Base-by-base conservation (phyloP, 768 basidiomycete species). In the Tubosaeta sp. region DNA sequence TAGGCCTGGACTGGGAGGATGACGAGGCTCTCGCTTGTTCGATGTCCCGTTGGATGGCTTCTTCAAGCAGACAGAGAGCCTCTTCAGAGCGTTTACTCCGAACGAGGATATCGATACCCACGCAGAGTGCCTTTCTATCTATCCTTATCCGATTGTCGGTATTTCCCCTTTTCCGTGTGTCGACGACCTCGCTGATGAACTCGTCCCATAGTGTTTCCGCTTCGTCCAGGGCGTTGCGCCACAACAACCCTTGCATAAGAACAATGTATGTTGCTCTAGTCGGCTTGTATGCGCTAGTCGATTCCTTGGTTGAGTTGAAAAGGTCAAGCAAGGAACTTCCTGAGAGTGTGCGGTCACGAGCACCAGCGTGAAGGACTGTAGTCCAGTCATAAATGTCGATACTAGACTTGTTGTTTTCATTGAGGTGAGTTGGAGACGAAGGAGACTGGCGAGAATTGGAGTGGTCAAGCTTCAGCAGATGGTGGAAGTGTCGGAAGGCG, bases 51-150 rank as follows among this genome's bases (percentile, higher is more conserved):
- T 52, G 63, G 29, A 69, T 65, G 53, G 71, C 72, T 26, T 69
- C 64, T 14, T 83, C 77, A 14, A 86, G 68, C n/a, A 80, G 55
- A 31, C 63, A 69, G 38, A 86, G 72, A 0, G 83, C 86, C 22
- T 71, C 65, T 13, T 76, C 73, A 0, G 80, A 71, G 5, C 71
- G 71, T 5, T 74, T 72, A 1, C 64, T 62, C 38, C 73, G 69
- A 0, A 78, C 76, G 3, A 83, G 65, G 0, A 79, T 72, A 50
- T 78, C 74, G 14, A 84, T 54, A 3, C 83, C 85, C 0, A 73
- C 70, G 0, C 74, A 74, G 35, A 88, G 64, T 1, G 79, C 74
- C 14, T 74, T 62, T 9, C 68, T 65, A 55, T 85, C 83, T 16
- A 85, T 56, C 5, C 44, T 46, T 55, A 66, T 46, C 33, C 50